Evolutionary conservation across 352 stramenopile genomes (phyloP), one percentile per base, ranked within the genome.

Genomic region (Phytopythium mirpurense): DNA sequence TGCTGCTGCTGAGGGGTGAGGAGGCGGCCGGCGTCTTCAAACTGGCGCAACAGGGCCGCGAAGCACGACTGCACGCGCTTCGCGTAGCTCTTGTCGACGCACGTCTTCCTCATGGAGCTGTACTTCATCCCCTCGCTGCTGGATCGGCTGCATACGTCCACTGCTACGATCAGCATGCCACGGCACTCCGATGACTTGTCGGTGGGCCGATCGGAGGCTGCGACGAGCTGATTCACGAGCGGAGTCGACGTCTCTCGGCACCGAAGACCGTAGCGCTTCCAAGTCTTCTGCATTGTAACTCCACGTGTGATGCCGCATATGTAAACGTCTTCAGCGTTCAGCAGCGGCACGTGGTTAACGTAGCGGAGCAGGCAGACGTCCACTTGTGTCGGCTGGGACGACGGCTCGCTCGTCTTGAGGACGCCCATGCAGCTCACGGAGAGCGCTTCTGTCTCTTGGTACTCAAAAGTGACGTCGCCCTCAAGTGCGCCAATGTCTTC

Each of bases 351-450:
- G 56, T 93, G 80, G 27, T 93, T 93, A 35, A 70, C 76, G 34
- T 80, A 93, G 12, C 83, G 80, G 19, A 90, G 55, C 27, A 93
- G 37, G 32, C 75, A 78, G 42, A 91, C 72, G 15, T 86, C 64
- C 10, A 93, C 70, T 15, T 64, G 51, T n/a, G 15, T 56, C 38
- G 61, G 56, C 15, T 47, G 9, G 26, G 40, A 10, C 57, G 50
- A 11, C 52, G 52, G 37, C 69, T 56, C 1, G 63, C 56, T 31
- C 35, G 32, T 24, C 36, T 70, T 40, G 63, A 86, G 51, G 15
- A 83, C 21, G 2, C 63, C 76, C 36, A 83, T 74, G 43, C 73
- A 90, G 43, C 68, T 86, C 37, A 73, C 60, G 2, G 62, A 74
- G 14, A 66, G 52, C 10, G 21, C 35, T 6, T 72, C 46, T 1